These are phyloP conservation scores for Solidago caesia DNA, from an alignment of 129 eudicot genomes.

Conservation along the genomic window DNA sequence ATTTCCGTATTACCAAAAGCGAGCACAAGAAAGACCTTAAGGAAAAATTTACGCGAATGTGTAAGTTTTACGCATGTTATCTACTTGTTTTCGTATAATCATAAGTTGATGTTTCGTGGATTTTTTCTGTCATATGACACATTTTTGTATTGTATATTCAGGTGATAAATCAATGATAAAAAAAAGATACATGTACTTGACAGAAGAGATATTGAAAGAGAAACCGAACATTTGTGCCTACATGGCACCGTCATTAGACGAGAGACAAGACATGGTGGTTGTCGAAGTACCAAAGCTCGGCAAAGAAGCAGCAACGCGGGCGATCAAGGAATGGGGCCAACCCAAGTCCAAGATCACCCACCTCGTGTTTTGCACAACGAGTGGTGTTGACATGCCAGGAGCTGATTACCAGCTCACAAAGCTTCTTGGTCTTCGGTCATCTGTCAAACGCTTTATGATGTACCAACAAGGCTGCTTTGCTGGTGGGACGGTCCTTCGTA, in stretches of 20 bases:
- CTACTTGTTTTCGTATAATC: too few species aligned
- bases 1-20: constrained; percentile 63
- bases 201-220: constrained; percentile 27
- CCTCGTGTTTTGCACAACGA: constrained; percentile 29
- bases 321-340: constrained; percentile 37
- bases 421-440: constrained; percentile 29
- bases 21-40: constrained; percentile 56
- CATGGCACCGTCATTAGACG: constrained; percentile 34
- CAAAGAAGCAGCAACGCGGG: constrained; percentile 26
- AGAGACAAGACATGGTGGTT: constrained; percentile 32
- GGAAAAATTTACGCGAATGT: constrained; percentile 63
- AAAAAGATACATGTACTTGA: constrained; percentile 27
- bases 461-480: constrained; percentile 34
- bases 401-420: constrained; percentile 35
- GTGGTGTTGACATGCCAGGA: constrained; percentile 39
- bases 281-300: constrained; percentile 37
- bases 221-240: constrained; percentile 29
- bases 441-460: constrained; percentile 32
- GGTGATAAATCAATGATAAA: constrained; percentile 31
- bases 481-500: constrained; percentile 33
- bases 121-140: too few species aligned
- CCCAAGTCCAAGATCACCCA: constrained; percentile 34
- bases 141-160: too few species aligned
- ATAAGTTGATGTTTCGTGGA: too few species aligned
- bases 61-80: constrained; percentile 32